phyloP scores from a whole-genome alignment of 306 rosid species.

The Pyrus communis region DNA sequence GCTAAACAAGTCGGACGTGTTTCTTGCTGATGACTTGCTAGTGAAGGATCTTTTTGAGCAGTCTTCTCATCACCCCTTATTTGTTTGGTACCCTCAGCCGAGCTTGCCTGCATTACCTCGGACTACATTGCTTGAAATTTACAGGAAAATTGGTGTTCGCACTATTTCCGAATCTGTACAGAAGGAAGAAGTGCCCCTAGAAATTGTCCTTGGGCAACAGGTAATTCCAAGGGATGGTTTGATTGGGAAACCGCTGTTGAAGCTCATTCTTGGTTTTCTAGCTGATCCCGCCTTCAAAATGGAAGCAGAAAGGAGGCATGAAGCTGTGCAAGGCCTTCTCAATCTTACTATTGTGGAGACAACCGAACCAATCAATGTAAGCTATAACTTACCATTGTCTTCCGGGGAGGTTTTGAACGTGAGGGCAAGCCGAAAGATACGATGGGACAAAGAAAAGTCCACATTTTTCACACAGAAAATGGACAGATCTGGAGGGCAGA shows the following conservation, averaged over 20 bases:
- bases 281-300: conserved; percentile 39
- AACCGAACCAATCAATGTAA: conserved; percentile 28
- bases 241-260: conserved; percentile 33
- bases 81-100: conserved; percentile 61
- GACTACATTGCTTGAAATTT: conserved; percentile 31
- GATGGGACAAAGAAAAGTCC: conserved; percentile 34
- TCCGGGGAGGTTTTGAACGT: conserved; percentile 26
- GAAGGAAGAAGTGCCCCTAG: conserved; percentile 26
- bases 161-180: conserved; percentile 45
- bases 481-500: conserved; percentile 14
- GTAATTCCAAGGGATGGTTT: conserved; percentile 18
- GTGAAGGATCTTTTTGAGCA: conserved; percentile 50
- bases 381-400: conserved; percentile 38
- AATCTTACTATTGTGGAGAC: conserved; percentile 32
- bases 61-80: conserved; percentile 26
- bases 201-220: background rate
- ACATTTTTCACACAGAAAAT: conserved; percentile 33
- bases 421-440: conserved; percentile 29
- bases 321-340: conserved; percentile 41
- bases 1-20: conserved; percentile 36
- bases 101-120: conserved; percentile 26
- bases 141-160: conserved; percentile 48
- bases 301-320: conserved; percentile 43
- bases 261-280: conserved; percentile 56
- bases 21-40: conserved; percentile 54